Evolutionary conservation across 2,329 filamentous ascomycete species (phyloP).

Genomic region (Hymenoscyphus repandus): DNA sequence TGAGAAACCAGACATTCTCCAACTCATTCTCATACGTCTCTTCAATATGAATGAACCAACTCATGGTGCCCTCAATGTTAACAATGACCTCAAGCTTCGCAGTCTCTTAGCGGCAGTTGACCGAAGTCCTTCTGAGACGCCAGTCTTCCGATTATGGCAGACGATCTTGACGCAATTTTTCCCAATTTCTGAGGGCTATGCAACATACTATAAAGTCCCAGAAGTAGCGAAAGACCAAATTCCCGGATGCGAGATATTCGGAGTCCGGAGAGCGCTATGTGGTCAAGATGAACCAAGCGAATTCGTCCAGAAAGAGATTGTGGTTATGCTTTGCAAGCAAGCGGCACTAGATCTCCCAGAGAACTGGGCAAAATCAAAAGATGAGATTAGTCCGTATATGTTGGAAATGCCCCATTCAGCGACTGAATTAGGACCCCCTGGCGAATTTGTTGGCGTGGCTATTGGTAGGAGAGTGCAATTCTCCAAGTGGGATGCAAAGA

Average conservation of each 20-base stretch:
- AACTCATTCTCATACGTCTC: too few species aligned
- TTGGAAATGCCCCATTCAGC: neutral
- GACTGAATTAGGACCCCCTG: neutral
- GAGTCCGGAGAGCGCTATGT: neutral
- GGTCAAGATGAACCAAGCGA: neutral
- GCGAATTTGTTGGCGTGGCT: neutral
- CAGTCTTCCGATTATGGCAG: constrained; percentile 1
- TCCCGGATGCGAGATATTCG: neutral
- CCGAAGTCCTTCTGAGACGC: neutral
- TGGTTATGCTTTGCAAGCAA: neutral
- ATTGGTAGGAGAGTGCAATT: constrained; percentile 1
- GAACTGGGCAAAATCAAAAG: neutral
- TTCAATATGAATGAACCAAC: neutral
- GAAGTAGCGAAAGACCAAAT: neutral
- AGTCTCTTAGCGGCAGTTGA: neutral
- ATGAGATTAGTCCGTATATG: constrained; percentile 3
- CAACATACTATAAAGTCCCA: neutral
- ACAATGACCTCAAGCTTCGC: neutral
- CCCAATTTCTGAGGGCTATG: neutral
- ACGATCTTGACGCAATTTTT: neutral
- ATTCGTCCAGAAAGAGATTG: neutral
- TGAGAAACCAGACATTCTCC: too few species aligned
- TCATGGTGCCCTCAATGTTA: neutral
- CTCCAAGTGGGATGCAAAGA: neutral
- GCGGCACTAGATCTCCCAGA: neutral